phyloP scores from a whole-genome alignment of 768 basidiomycete genomes.

The Baorangia bicolor region DNA sequence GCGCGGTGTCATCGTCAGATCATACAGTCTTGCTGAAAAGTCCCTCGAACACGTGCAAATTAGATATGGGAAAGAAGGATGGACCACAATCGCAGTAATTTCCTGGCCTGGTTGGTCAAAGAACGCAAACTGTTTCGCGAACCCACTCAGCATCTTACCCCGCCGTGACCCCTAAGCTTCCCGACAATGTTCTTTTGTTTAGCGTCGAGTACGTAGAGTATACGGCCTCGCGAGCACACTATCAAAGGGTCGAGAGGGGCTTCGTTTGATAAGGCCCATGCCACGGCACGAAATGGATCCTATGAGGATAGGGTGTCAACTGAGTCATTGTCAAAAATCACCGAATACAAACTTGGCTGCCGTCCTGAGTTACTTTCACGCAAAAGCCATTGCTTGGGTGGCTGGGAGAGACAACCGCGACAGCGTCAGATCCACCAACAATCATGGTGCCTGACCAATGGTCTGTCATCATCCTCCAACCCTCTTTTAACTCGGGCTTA shows the following conservation, averaged over 20 bases:
- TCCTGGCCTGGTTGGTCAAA: slow-evolving; percentile 37
- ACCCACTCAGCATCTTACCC: slow-evolving; percentile 44
- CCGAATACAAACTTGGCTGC: slow-evolving; percentile 16
- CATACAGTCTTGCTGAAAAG: slow-evolving; percentile 67
- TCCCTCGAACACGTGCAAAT: slow-evolving; percentile 75
- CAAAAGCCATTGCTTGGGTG: slow-evolving; percentile 24
- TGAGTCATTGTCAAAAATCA: neutral
- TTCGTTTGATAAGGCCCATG: slow-evolving; percentile 55
- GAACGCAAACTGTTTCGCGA: neutral
- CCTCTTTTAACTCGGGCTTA: slow-evolving; percentile 28
- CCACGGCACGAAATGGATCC: slow-evolving; percentile 38
- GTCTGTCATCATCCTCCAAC: slow-evolving; percentile 48
- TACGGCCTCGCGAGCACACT: slow-evolving; percentile 51
- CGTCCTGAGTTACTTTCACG: slow-evolving; percentile 36
- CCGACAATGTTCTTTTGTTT: slow-evolving; percentile 41
- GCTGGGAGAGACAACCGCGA: slow-evolving; percentile 38
- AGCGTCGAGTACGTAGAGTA: slow-evolving; percentile 57
- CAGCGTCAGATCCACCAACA: slow-evolving; percentile 40
- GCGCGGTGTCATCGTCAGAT: slow-evolving; percentile 43
- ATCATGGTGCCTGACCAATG: slow-evolving; percentile 53
- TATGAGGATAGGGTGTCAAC: slow-evolving; percentile 12
- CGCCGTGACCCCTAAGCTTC: slow-evolving; percentile 67
- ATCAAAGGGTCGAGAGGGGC: slow-evolving; percentile 56
- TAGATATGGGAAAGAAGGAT: slow-evolving; percentile 56
- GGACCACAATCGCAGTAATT: slow-evolving; percentile 69